phyloP scores from a whole-genome alignment of 2,329 filamentous ascomycete species.

The Aspergillus caelatus region DNA sequence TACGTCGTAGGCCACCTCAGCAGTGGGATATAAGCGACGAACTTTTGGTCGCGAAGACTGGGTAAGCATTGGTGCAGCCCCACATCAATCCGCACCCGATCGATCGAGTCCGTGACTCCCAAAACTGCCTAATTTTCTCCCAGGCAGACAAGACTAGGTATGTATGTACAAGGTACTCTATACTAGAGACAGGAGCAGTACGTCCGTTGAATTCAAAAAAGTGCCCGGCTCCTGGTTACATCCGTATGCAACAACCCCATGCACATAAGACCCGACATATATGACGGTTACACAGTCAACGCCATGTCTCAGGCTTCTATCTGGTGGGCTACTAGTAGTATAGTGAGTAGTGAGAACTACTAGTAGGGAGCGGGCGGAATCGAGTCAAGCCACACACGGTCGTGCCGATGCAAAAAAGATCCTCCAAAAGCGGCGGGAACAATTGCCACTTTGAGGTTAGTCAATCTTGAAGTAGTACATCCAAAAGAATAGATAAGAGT shows the following conservation, averaged over 20 bases:
- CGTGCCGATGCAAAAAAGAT: neutral
- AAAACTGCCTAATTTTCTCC: neutral
- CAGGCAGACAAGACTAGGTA: neutral
- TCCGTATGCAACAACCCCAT: neutral
- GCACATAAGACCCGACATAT: neutral
- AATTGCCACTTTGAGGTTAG: neutral
- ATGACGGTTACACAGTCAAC: neutral
- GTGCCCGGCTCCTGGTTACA: neutral
- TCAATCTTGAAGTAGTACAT: neutral
- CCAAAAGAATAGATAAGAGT: neutral
- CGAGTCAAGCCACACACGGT: conserved; percentile 1
- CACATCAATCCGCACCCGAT: neutral
- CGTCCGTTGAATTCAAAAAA: too few species aligned
- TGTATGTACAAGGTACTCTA: neutral
- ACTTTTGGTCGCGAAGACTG: neutral
- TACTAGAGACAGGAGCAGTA: too few species aligned
- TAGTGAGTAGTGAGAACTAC: neutral
- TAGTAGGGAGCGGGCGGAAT: neutral
- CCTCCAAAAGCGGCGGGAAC: neutral
- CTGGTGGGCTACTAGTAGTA: neutral
- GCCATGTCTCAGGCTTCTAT: neutral
- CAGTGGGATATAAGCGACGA: neutral
- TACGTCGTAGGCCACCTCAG: conserved; percentile 2
- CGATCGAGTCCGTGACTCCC: neutral
- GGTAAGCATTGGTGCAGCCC: neutral